Evolutionary conservation across 2,329 filamentous ascomycete species (phyloP), one percentile per base, ranked within the genome.

Genomic region (Xylariaceae sp.): DNA sequence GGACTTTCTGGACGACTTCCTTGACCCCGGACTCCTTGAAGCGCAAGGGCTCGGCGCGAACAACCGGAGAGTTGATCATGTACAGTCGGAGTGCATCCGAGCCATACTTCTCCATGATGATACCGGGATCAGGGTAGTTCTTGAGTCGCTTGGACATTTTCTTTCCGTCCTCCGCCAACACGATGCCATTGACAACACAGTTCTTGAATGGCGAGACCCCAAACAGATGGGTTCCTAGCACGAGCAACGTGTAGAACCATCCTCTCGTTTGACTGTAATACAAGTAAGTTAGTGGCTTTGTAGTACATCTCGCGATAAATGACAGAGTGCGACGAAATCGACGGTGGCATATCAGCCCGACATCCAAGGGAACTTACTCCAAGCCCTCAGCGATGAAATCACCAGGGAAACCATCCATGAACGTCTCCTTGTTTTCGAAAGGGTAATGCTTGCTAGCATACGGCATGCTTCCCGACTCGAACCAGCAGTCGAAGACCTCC

Each of bases 101-200:
- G 14, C 90, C 90, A 59, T 94, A 94, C 56, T 84, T 84, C 41
- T 84, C 68, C 74, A 96, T 92, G 50, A 97, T 78, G 36, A 88
- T 68, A 40, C 70, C 70, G 9, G 90, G 90, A 55, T 95, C 88
- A 0, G 90, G 90, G 62, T 95, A 97, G 65, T 97, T 97, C 69
- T 96, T 94, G 41, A 95, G 71, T 38, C 90, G 80, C 67, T 97
- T 97, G 5, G 88, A 95, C 90, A 97, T 97, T 72, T 97, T 97
- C 72, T 95, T 96, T 40, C 90, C 90, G 56, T 95, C 88, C 60
- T 94, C 88, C 1, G 89, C 89, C 28, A 96, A 74, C 4, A 96
- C 88, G 47, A 95, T 92, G 34, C 89, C 89, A 58, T 94, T 96
- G 46, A 95, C 88, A n/a, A 96, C 86, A 54, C 88, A 94, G 61